Evolutionary conservation across 2,329 filamentous ascomycete genomes (phyloP).

Genomic region (Fusarium neocosmosporiellum): DNA sequence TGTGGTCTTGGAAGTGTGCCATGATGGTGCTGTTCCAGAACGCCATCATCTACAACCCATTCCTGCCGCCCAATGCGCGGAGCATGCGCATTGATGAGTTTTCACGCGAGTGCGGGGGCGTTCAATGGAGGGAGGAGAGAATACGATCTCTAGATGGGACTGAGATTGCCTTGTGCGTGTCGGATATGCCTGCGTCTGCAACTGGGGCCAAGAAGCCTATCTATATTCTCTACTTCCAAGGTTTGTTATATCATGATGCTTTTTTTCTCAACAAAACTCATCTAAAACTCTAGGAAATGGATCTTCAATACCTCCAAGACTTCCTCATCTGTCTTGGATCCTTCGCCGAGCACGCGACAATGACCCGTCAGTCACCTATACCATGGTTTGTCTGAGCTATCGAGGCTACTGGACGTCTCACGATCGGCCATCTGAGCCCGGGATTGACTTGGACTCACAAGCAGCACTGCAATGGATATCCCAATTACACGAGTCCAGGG

Average conservation of each 20-base stretch:
- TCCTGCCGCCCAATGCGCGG: slow-evolving; percentile 76
- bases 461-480: slow-evolving; percentile 73
- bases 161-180: slow-evolving; percentile 69
- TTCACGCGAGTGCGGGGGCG: slow-evolving; percentile 64
- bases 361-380: slow-evolving; percentile 53
- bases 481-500: slow-evolving; percentile 49
- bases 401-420: slow-evolving; percentile 83
- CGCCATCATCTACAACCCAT: slow-evolving; percentile 85
- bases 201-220: slow-evolving; percentile 48
- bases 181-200: slow-evolving; percentile 48
- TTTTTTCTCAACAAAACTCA: slow-evolving; percentile 15
- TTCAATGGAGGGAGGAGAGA: slow-evolving; percentile 75
- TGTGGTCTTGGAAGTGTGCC: slow-evolving; percentile 75
- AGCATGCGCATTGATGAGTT: slow-evolving; percentile 76
- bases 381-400: slow-evolving; percentile 69
- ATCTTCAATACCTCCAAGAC: slow-evolving; percentile 66
- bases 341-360: slow-evolving; percentile 58
- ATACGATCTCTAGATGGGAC: slow-evolving; percentile 73
- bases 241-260: slow-evolving; percentile 18
- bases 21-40: slow-evolving; percentile 85
- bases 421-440: slow-evolving; percentile 75
- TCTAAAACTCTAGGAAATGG: slow-evolving; percentile 61
- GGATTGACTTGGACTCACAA: slow-evolving; percentile 75
- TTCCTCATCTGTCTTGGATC: slow-evolving; percentile 67
- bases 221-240: slow-evolving; percentile 56